Evolutionary conservation across 1,139 yeast genomes (phyloP), one percentile per base, ranked within the genome.

Genomic region (Saccharomycopsis crataegensis): DNA sequence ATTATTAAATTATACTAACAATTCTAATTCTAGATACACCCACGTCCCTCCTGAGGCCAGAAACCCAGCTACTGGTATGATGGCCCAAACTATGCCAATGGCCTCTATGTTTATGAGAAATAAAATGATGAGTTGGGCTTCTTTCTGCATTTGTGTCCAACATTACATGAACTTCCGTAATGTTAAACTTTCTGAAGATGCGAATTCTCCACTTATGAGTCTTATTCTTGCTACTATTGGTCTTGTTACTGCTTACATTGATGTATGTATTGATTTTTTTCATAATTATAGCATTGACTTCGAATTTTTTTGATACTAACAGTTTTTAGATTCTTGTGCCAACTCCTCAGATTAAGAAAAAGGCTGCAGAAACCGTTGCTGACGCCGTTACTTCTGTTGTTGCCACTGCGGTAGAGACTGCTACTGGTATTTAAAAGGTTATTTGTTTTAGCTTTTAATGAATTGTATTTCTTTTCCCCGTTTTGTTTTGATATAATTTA

Each of bases 1-100:
- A 22, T 22, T 22, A 22, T 3, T 17, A n/a, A 31, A 16, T 14
- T 12, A 34, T 16, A 40, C 52, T 47, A 47, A 28, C 42, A 8
- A 22, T 31, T 48, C 22, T 31, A n/a, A 16, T 31, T 52, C n/a
- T 52, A 75, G 78, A 51, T 80, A 79, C 68, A 65, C 64, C 49
- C 85, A 80, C 64, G 63, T 65, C 16, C 80, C 83, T 43, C 74
- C 76, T 16, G 72, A 74, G 60, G 72, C 77, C 46, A 72, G 80
- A 57, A 67, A 66, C 43, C 76, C 73, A 46, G 78, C 80, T 2
- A 66, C 79, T 2, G 70, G 74, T 43, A 70, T 77, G 69, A 69
- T 79, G 44, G 68, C 82, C 4, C 82, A 78, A 61, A 74, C 82
- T 46, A 68, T 80, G 59, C 85, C 85, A 44, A 77, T 80, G 82